These are phyloP conservation scores for Haplosporangium sp. DNA, from an alignment of 371 early-diverging fungal genomes.

Conservation along the genomic window DNA sequence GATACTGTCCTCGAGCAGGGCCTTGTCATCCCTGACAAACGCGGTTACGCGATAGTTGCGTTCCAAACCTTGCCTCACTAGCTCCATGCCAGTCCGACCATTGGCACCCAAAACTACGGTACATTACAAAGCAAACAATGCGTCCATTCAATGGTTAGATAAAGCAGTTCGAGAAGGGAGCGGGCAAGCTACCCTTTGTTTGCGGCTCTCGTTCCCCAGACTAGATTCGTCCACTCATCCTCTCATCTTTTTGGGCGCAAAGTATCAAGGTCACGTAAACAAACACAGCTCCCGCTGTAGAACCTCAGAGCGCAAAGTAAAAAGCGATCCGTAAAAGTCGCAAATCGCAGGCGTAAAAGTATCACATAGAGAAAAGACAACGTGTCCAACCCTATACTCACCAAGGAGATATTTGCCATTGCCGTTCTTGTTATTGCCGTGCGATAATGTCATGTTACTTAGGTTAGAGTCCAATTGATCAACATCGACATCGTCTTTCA, in stretches of 20 bases:
- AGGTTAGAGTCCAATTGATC: slow-evolving; percentile 15
- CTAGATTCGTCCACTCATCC: no score
- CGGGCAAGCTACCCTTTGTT: no score
- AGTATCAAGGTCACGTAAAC: no score
- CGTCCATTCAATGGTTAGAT: no score
- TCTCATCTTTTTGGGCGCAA: no score
- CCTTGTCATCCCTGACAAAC: slow-evolving; percentile 50
- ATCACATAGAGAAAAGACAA: no score
- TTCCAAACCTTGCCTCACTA: slow-evolving; percentile 45
- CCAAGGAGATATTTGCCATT: slow-evolving; percentile 46
- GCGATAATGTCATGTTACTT: slow-evolving; percentile 7
- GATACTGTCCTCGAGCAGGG: slow-evolving; percentile 31
- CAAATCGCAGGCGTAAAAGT: background rate
- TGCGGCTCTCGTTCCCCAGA: no score
- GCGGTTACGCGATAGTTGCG: slow-evolving; percentile 52
- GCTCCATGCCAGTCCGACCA: slow-evolving; percentile 47
- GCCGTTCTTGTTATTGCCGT: slow-evolving; percentile 28
- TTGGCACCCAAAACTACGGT: slow-evolving; percentile 47
- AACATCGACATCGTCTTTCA: slow-evolving; percentile 19
- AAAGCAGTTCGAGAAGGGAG: no score
- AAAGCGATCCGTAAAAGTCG: background rate
- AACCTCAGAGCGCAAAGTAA: no score
- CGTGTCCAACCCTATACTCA: slow-evolving; percentile 11
- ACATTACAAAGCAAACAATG: background rate
- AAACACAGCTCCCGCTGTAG: no score